Conservation (phyloP, 352 stramenopile species). For the Pythium oligandrum region DNA sequence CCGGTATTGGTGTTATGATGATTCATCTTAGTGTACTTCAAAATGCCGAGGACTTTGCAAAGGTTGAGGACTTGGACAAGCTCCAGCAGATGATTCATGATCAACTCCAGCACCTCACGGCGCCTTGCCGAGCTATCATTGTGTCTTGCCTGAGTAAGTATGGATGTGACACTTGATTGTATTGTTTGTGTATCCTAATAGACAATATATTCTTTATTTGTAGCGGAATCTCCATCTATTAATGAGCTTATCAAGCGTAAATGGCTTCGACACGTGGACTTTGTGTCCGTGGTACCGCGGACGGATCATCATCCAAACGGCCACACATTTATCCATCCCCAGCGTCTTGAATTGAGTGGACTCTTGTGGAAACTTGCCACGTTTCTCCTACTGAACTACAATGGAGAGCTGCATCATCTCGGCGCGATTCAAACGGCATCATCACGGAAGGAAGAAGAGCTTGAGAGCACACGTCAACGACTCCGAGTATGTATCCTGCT, state of each 20-base stretch:
- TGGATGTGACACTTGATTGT: background rate
- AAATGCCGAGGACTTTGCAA: conserved; percentile 7
- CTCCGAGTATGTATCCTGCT: too few relatives aligned
- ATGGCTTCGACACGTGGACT: conserved; percentile 55
- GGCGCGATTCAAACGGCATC: background rate
- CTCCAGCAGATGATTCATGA: conserved; percentile 44
- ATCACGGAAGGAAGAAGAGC: conserved; percentile 16
- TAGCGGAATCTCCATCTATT: conserved; percentile 12
- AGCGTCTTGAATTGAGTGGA: conserved; percentile 16
- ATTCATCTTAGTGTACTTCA: conserved; percentile 53
- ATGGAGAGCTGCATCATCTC: conserved; percentile 12
- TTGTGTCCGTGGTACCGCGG: conserved; percentile 28
- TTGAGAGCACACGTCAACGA: conserved; percentile 6
- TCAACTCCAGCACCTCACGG: conserved; percentile 39
- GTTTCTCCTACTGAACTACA: conserved; percentile 39
- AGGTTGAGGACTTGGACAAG: conserved; percentile 7
- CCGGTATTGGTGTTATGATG: conserved; percentile 54
- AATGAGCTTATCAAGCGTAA: conserved; percentile 38
- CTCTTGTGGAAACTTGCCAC: conserved; percentile 50
- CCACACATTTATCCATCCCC: conserved; percentile 1
- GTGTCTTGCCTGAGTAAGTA: conserved; percentile 49
- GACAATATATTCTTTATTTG: background rate
- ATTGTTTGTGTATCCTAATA: too few relatives aligned
- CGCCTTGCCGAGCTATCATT: conserved; percentile 33
- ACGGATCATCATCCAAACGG: background rate